A percentile compares a stretch with the other conserved stretches of the same genome.
phyloP scores from a whole-genome alignment of 2,329 filamentous ascomycete genomes.

The Neofusicoccum ribis region DNA sequence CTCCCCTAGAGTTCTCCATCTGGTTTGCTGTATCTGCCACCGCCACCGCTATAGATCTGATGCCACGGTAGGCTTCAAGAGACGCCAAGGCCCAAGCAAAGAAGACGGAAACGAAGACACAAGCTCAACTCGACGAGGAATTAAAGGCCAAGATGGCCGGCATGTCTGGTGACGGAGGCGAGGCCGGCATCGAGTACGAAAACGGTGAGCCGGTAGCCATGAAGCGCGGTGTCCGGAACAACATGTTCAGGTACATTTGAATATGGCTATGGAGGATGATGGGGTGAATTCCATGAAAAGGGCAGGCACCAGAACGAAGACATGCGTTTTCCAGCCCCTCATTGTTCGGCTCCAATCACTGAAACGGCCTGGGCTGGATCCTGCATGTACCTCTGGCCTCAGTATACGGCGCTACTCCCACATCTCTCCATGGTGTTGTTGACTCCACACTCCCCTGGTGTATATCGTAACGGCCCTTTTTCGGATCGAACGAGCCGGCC shows the following conservation, averaged over 20 bases:
- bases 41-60: not conserved
- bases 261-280: not conserved
- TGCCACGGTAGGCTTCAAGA: not conserved
- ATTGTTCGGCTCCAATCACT: too few species aligned
- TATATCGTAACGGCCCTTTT: not conserved
- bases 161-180: conserved; percentile 68
- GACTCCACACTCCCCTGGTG: too few species aligned
- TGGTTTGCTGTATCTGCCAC: not conserved
- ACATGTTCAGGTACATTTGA: conserved; percentile 74
- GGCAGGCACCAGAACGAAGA: too few species aligned
- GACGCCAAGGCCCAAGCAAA: not conserved
- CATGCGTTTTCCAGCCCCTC: too few species aligned
- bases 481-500: not conserved
- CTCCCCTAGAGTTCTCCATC: not conserved
- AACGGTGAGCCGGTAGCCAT: conserved; percentile 70
- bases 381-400: too few species aligned
- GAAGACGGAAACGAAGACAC: conserved; percentile 22
- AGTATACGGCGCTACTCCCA: too few species aligned
- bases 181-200: conserved; percentile 72
- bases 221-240: conserved; percentile 72
- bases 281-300: too few species aligned
- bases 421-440: too few species aligned
- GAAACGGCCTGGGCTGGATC: too few species aligned
- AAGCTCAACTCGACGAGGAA: conserved; percentile 66
- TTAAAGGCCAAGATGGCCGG: conserved; percentile 65